phyloP scores from a whole-genome alignment of 441 rosid species.

The Rhodomyrtus psidioides region DNA sequence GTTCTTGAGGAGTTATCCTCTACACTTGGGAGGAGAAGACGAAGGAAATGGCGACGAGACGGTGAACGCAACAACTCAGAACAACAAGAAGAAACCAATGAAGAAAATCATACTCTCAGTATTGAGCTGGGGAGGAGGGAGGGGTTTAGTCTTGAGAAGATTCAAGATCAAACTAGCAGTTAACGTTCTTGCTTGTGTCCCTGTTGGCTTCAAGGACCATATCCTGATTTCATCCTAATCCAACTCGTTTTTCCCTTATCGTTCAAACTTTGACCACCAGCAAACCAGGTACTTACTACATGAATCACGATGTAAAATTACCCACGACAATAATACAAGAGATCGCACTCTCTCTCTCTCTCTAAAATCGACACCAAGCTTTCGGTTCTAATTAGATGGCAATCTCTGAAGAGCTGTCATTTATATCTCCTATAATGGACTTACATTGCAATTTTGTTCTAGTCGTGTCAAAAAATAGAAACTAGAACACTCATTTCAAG shows the following conservation, averaged over 20 bases:
- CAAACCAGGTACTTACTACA: slow-evolving; percentile 2
- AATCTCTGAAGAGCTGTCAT: neutral
- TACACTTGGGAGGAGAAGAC: slow-evolving; percentile 27
- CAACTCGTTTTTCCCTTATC: neutral
- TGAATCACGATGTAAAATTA: neutral
- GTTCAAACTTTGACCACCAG: neutral
- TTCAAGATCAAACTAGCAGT: slow-evolving; percentile 29
- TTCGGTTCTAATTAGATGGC: neutral
- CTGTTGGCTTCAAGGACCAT: slow-evolving; percentile 15
- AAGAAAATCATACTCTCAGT: slow-evolving; percentile 30
- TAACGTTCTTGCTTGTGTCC: slow-evolving; percentile 28
- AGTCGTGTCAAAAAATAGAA: neutral
- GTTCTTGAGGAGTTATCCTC: slow-evolving; percentile 55
- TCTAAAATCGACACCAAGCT: neutral
- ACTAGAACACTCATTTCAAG: neutral
- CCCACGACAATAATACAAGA: neutral
- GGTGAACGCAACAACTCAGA: neutral
- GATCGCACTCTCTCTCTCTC: neutral
- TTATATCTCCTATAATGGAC: neutral
- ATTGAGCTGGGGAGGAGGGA: slow-evolving; percentile 33
- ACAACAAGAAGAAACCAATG: slow-evolving; percentile 8
- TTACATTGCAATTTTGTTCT: neutral
- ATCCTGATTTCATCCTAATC: slow-evolving; percentile 23
- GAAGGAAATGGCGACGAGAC: slow-evolving; percentile 6
- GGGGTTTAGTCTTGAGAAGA: slow-evolving; percentile 29